These are phyloP conservation scores for Cyclocybe aegerita DNA, from an alignment of 768 basidiomycete genomes.

Conservation along the genomic window DNA sequence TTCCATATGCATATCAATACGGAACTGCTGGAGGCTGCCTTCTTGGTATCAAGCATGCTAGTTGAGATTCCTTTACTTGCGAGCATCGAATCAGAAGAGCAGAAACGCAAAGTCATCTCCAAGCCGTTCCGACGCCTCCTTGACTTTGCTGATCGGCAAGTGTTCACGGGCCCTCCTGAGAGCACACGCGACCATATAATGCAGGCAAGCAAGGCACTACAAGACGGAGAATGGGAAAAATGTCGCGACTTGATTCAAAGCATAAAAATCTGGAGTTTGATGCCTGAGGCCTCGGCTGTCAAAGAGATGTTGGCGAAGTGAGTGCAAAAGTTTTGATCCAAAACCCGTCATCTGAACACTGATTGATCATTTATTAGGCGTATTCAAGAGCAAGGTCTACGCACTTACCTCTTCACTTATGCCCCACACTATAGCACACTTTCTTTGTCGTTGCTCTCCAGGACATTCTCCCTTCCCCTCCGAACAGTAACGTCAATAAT, in stretches of 20 bases:
- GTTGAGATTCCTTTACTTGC: constrained; percentile 96
- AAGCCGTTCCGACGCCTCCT: constrained; percentile 94
- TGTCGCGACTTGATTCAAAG: constrained; percentile 91
- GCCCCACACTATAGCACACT: constrained; percentile 91
- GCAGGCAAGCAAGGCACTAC: constrained; percentile 96
- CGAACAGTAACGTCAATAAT: constrained; percentile 87
- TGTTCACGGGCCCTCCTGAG: constrained; percentile 98
- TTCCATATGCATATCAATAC: constrained; percentile 99
- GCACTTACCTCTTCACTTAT: constrained; percentile 98
- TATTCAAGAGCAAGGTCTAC: constrained; percentile 96
- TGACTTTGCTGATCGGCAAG: constrained; percentile 96
- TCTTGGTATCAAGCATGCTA: constrained; percentile 98
- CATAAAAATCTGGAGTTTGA: constrained; percentile 97
- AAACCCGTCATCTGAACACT: constrained; percentile 9
- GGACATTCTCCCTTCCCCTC: constrained; percentile 82
- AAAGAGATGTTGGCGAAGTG: constrained; percentile 96
- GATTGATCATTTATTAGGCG: constrained; percentile 50
- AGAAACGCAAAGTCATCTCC: constrained; percentile 90
- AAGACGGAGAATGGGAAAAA: constrained; percentile 96
- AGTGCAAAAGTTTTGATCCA: constrained; percentile 22
- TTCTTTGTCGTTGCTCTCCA: constrained; percentile 83
- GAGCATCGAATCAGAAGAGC: constrained; percentile 91
- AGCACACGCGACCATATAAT: constrained; percentile 98
- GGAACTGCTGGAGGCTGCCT: constrained; percentile 94
- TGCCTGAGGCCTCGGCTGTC: constrained; percentile 84